Percentiles rank a stretch among this genome's conserved stretches.
These are phyloP conservation scores for Neurospora discreta DNA, from an alignment of 495 filamentous ascomycete genomes.

Conservation along the genomic window DNA sequence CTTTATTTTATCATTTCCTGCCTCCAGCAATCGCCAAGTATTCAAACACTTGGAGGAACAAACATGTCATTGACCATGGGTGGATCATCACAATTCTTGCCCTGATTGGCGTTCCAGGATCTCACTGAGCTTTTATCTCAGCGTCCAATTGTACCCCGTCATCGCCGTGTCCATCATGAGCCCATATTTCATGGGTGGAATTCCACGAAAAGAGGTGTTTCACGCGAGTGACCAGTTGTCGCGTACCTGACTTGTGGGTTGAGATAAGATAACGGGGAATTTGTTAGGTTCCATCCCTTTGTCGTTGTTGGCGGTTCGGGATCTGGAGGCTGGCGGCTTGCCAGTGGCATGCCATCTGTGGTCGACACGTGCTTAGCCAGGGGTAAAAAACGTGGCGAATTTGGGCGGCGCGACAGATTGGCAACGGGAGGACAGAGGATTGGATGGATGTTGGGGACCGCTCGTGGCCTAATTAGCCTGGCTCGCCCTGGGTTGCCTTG, in stretches of 20 bases:
- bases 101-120: neutral
- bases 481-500: neutral
- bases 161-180: neutral
- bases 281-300: neutral
- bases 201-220: neutral
- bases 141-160: neutral
- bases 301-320: neutral
- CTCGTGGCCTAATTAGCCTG: neutral
- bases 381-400: neutral
- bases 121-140: neutral
- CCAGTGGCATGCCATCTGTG: neutral
- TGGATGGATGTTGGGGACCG: neutral
- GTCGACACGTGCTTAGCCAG: neutral
- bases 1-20: neutral
- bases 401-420: neutral
- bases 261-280: neutral
- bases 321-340: neutral
- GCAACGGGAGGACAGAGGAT: neutral
- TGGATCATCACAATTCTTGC: neutral
- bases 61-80: neutral
- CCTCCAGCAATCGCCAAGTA: neutral
- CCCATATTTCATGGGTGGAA: neutral
- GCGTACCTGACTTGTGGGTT: neutral
- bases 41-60: neutral
- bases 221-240: neutral